phyloP scores from a whole-genome alignment of 192 early-diverging fungal species.

The Umbelopsis isabellina region DNA sequence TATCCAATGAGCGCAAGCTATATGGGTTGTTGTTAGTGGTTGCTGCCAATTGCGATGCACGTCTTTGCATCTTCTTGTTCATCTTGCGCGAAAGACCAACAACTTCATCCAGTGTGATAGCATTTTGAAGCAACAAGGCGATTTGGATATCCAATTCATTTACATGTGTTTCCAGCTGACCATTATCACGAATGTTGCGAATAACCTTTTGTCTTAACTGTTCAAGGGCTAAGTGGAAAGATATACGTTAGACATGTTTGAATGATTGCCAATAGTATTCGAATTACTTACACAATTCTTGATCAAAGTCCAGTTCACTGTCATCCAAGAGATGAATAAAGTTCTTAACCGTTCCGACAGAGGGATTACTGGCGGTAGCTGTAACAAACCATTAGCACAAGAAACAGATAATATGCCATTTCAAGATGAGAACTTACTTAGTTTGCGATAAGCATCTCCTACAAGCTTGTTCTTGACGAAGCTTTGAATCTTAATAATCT shows the following conservation, averaged over 20 bases:
- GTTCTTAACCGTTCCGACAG: constrained; percentile 78
- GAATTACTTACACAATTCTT: constrained; percentile 71
- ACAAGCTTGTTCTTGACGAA: constrained; percentile 28
- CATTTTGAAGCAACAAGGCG: constrained; percentile 92
- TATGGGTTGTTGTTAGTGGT: constrained; percentile 50
- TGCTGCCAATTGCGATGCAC: constrained; percentile 49
- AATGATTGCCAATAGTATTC: neutral
- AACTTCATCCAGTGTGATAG: constrained; percentile 95
- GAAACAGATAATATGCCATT: neutral
- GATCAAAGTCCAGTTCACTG: constrained; percentile 90
- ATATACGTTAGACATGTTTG: constrained; percentile 4
- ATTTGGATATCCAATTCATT: constrained; percentile 96
- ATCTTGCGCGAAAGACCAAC: constrained; percentile 53
- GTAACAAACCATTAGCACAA: neutral
- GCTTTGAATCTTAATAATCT: constrained; percentile 78
- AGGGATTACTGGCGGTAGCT: constrained; percentile 76
- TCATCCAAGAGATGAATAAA: constrained; percentile 91
- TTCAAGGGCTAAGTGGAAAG: constrained; percentile 54
- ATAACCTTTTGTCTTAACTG: constrained; percentile 85
- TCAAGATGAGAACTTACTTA: constrained; percentile 20
- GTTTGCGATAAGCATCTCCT: constrained; percentile 25
- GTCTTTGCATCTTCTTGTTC: constrained; percentile 46
- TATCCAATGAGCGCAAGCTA: constrained; percentile 82
- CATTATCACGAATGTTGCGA: constrained; percentile 88
- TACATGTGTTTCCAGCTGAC: constrained; percentile 73